Conservation (phyloP, 306 rosid genomes). For the Corylus avellana region DNA sequence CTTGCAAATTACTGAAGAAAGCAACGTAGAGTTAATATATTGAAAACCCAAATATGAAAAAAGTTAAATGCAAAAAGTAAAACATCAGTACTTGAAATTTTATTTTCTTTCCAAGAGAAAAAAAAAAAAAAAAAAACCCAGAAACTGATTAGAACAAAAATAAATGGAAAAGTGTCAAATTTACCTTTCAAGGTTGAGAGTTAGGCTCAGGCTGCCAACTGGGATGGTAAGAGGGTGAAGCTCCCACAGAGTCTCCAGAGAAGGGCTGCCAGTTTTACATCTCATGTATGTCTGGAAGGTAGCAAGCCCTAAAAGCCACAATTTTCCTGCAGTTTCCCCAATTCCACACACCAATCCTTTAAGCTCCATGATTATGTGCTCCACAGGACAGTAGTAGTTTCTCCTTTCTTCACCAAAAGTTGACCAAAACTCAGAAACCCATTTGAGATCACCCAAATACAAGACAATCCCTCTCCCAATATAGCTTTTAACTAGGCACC, state of each 20-base stretch:
- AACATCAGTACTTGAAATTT: too few relatives aligned
- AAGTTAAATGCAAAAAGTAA: background rate
- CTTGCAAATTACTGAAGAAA: constrained; percentile 47
- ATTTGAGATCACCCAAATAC: constrained; percentile 75
- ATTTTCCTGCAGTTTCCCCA: constrained; percentile 54
- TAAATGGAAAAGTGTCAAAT: background rate
- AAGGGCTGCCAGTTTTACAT: constrained; percentile 65
- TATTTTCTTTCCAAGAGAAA: background rate
- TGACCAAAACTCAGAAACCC: constrained; percentile 81
- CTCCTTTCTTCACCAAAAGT: constrained; percentile 45
- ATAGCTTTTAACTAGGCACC: constrained; percentile 60
- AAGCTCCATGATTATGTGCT: constrained; percentile 71
- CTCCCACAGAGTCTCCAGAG: constrained; percentile 78
- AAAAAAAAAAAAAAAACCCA: background rate
- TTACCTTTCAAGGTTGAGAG: constrained; percentile 75
- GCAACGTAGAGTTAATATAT: constrained; percentile 6
- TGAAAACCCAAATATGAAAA: background rate
- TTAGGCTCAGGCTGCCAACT: constrained; percentile 67
- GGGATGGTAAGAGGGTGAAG: constrained; percentile 81
- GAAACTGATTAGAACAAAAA: background rate
- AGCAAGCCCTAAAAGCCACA: constrained; percentile 75
- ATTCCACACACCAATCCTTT: constrained; percentile 56
- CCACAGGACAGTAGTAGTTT: constrained; percentile 50
- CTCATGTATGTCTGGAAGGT: constrained; percentile 65
- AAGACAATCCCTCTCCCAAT: constrained; percentile 73